Base-by-base conservation (phyloP, 2,329 filamentous ascomycete species). In the Parastagonospora avenae region DNA sequence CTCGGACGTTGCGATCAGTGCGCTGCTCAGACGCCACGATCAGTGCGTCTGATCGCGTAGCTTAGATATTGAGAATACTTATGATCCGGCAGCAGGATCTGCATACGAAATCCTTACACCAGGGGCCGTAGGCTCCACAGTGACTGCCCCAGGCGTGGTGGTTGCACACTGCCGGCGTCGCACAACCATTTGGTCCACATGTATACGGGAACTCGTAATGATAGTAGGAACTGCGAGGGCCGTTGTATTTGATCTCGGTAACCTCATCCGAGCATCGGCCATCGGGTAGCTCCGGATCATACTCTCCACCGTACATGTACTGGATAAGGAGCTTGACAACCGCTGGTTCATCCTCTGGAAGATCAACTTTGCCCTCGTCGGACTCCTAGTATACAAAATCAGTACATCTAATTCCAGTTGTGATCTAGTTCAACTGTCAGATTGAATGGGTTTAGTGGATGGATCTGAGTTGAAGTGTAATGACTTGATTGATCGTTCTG, bases 311-410 rank as follows among this genome's bases (percentile, higher is more conserved):
- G 46, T 59, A 62, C 6, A 62, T 24, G 43, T 57, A 59, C 36
- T 54, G 39, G 4, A 59, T 37, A 10, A 62, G 12, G 8, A 50
- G 32, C 39, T 57, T 57, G 30, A 59, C 31, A 2, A 51, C 45
- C 6, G 24, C 50, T 3, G 53, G 50, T 12, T 57, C 48, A 28
- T 57, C 58, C 3, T 61, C 50, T 14, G 48, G 43, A 4, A 54
- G 41, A 11, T 54, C 24, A 15, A 54, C 46, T 8, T 41, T 55
- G n/a, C 24, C 43, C 16, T 46, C 27, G 8, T 32, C 11, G 10
- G 14, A 9, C 3, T 40, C 36, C 44, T 2, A 75, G 19, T 84
- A 44, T 2, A 4, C 10, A 30, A 36, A 16, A 11, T 31, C 12
- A 30, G 11, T 2, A 7, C 2, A 19, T 2, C 4, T n/a, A 24